Evolutionary conservation across 2,329 filamentous ascomycete species (phyloP), one percentile per base, ranked within the genome.

Genomic region (Blastomyces silverae): DNA sequence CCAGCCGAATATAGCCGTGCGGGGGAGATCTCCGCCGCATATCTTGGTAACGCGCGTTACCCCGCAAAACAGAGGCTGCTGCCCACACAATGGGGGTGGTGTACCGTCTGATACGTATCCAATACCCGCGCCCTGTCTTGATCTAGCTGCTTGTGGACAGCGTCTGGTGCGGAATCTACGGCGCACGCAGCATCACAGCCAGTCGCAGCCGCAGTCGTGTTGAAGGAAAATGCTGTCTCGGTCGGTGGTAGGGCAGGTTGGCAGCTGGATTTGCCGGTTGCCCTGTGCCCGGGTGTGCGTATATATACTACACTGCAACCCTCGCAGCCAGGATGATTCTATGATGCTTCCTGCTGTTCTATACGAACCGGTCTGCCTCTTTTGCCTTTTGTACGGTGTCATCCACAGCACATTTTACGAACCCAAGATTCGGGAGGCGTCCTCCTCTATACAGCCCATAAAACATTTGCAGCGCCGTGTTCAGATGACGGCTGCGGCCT

Each of bases 1-100:
- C 56, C 56, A 59, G 56, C 56, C 56, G 56, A 25, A 59, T 22
- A 59, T 59, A 59, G 37, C 56, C 56, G 56, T 42, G 56, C 22
- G 56, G 17, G 56, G 56, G 20, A 25, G 20, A 59, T 2, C 25
- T 17, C 56, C 56, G 20, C 31, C 11, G 2, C 17, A 58, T 25
- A 25, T 52, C 56, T 8, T 11, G 34, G 56, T 58, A 42, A 11
- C 10, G 7, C 8, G 37, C 34, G 20, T 28, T 59, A 59, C 37
- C 56, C 56, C 56, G 56, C 56, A 59, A 59, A 59, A 59, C n/a
- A n/a, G 10, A 1, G 2, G 2, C 7, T 20, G 6, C 31, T 20
- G 11, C 28, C 53, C 28, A 11, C 17, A 56, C 6, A 7, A 20
- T n/a, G 3, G 31, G 17, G 31, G 28, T 2, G 0, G 2, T 57